phyloP scores from a whole-genome alignment of 176 grass and related monocot species.

The Guadua angustifolia region DNA sequence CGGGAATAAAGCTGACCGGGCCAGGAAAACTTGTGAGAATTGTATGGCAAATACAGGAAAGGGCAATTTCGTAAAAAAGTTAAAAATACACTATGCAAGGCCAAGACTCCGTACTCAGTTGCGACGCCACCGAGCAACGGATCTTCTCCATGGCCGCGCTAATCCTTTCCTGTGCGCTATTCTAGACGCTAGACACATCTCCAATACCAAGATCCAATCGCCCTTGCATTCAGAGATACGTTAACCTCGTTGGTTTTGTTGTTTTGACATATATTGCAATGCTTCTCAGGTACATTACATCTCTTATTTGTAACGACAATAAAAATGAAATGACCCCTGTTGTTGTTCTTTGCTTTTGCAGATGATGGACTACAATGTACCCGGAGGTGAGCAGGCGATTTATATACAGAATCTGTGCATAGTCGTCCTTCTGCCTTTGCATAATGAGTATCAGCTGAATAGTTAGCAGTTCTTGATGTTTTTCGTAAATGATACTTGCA shows the following conservation, averaged over 20 bases:
- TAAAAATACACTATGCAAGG: background rate
- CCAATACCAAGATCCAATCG: background rate
- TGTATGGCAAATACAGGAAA: background rate
- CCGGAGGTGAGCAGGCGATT: constrained; percentile 38
- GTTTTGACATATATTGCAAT: background rate
- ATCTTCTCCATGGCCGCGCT: background rate
- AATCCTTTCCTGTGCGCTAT: background rate
- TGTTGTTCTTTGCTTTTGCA: background rate
- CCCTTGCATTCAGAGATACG: background rate
- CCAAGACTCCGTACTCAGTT: background rate
- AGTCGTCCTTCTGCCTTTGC: background rate
- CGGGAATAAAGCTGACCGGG: background rate
- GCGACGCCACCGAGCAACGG: background rate
- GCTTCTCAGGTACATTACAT: background rate
- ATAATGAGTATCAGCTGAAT: background rate
- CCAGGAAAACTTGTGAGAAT: background rate
- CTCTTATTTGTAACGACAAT: background rate
- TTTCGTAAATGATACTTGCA: background rate
- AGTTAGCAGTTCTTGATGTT: background rate
- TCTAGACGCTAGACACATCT: background rate
- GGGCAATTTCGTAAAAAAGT: background rate
- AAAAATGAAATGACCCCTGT: background rate
- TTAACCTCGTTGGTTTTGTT: background rate
- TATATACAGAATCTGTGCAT: background rate
- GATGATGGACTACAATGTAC: constrained; percentile 60